Conservation (phyloP, 2,329 filamentous ascomycete genomes). For the Arthrinium phaeospermum region DNA sequence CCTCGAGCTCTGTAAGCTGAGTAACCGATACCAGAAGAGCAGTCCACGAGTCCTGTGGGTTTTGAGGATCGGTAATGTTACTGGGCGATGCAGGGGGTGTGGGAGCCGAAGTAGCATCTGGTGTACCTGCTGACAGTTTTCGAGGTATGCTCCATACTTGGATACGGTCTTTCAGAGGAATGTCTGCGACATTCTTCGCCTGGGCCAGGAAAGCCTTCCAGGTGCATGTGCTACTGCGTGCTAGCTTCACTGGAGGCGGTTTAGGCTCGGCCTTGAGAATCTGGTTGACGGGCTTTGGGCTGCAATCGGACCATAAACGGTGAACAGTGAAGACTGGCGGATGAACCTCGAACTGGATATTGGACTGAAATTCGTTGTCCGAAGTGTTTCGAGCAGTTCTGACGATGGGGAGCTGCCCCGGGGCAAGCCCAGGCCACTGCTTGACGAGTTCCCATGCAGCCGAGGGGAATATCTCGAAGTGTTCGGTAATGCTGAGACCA, state of each 20-base stretch:
- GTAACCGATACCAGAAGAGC: conserved; percentile 65
- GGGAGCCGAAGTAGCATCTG: conserved; percentile 43
- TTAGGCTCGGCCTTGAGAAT: conserved; percentile 62
- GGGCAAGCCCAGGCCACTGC: conserved; percentile 80
- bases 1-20: conserved; percentile 66
- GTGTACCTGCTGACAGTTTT: conserved; percentile 44
- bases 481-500: conserved; percentile 65
- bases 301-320: conserved; percentile 71
- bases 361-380: conserved; percentile 57
- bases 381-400: conserved; percentile 81
- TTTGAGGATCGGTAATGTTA: conserved; percentile 24
- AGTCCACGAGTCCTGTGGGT: conserved; percentile 42
- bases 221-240: conserved; percentile 72
- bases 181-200: conserved; percentile 70
- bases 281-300: conserved; percentile 61
- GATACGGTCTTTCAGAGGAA: conserved; percentile 75
- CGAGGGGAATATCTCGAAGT: conserved; percentile 78
- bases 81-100: conserved; percentile 36
- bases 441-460: conserved; percentile 83
- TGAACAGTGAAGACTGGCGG: conserved; percentile 86
- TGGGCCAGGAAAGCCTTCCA: conserved; percentile 79
- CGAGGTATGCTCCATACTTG: conserved; percentile 73
- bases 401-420: conserved; percentile 72
- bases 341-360: conserved; percentile 82
- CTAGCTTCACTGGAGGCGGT: conserved; percentile 67